These are phyloP conservation scores for Paulownia fortunei DNA, from an alignment of 257 asterid species.

Conservation along the genomic window DNA sequence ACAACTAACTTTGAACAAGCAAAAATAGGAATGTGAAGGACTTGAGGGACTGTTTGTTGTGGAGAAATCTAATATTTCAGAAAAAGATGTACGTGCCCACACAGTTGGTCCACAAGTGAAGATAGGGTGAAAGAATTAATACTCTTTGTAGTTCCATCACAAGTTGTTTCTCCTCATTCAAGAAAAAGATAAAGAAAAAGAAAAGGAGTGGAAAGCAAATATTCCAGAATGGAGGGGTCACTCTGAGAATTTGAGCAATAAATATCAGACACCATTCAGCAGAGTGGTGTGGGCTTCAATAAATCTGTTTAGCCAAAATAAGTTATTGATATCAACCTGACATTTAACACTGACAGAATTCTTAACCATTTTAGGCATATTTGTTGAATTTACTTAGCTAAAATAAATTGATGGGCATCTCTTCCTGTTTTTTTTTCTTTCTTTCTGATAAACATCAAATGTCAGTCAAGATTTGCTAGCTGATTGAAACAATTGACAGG, in stretches of 20 bases:
- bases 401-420: background rate
- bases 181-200: constrained; percentile 13
- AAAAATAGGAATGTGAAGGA: background rate
- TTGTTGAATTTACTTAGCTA: background rate
- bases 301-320: constrained; percentile 28
- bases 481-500: background rate
- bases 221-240: constrained; percentile 40
- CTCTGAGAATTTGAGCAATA: constrained; percentile 29
- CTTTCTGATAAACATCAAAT: background rate
- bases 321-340: constrained; percentile 27
- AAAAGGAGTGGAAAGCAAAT: constrained; percentile 10
- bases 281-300: constrained; percentile 9
- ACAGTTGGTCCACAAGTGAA: constrained; percentile 27
- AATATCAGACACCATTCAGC: constrained; percentile 31
- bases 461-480: background rate
- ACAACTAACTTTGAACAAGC: background rate
- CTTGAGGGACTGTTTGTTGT: background rate
- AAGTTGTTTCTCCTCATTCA: constrained; percentile 39
- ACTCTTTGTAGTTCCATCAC: constrained; percentile 34
- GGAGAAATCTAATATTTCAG: background rate
- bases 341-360: background rate
- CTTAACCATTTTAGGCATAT: constrained; percentile 9
- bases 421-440: background rate
- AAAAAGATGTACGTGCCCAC: constrained; percentile 16
- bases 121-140: constrained; percentile 27